phyloP scores from a whole-genome alignment of 163 green algal species.

The Chloroidium sp. region DNA sequence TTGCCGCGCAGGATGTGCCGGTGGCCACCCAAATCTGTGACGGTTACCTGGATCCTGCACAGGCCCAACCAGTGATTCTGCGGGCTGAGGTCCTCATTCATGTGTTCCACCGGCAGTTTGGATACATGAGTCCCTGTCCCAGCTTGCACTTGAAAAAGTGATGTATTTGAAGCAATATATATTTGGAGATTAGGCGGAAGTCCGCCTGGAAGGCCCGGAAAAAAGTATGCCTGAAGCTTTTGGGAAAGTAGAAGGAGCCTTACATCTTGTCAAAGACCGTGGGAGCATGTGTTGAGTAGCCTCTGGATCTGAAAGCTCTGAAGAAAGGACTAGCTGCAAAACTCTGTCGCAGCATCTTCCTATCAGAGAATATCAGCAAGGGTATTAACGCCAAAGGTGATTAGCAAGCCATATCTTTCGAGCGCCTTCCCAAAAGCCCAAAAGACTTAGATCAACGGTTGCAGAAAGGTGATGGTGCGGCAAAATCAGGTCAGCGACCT shows the following conservation, averaged over 20 bases:
- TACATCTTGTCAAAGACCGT: slow-evolving; percentile 4
- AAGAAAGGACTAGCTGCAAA: too few relatives aligned
- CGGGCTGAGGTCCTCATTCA: not conserved
- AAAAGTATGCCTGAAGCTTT: not conserved
- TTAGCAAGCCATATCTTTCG: too few relatives aligned
- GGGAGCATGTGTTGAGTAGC: not conserved
- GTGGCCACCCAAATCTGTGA: not conserved
- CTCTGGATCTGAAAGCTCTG: too few relatives aligned
- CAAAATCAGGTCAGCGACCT: too few relatives aligned
- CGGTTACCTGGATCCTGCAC: slow-evolving; percentile 1
- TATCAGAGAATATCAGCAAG: too few relatives aligned
- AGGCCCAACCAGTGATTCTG: not conserved
- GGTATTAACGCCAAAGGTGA: too few relatives aligned
- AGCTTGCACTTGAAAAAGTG: not conserved
- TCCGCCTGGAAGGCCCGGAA: not conserved
- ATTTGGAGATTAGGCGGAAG: not conserved
- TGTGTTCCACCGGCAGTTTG: not conserved
- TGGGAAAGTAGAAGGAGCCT: not conserved
- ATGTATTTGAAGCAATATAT: not conserved
- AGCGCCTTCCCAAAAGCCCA: too few relatives aligned
- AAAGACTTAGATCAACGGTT: too few relatives aligned
- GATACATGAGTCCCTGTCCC: not conserved
- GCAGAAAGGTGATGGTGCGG: too few relatives aligned
- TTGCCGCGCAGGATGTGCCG: not conserved
- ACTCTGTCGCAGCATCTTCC: too few relatives aligned